Conservation (phyloP, 495 filamentous ascomycete species). For the Penicillium taxi region DNA sequence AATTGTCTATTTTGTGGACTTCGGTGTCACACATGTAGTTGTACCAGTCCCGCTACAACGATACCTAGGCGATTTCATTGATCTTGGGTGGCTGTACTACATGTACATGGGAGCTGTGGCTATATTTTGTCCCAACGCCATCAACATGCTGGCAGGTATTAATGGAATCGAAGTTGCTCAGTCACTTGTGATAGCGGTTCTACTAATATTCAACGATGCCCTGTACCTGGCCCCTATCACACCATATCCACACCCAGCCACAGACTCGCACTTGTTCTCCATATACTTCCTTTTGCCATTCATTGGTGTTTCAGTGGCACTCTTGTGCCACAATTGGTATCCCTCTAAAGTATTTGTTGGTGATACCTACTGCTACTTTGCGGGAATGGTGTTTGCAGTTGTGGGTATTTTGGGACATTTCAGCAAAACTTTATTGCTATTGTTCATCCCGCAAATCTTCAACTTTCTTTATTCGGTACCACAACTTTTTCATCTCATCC, state of each 20-base stretch:
- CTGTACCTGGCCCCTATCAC: slow-evolving; percentile 55
- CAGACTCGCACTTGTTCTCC: slow-evolving; percentile 90
- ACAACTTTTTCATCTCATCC: slow-evolving; percentile 81
- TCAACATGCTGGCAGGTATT: slow-evolving; percentile 96
- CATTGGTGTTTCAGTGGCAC: slow-evolving; percentile 79
- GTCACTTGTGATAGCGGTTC: slow-evolving; percentile 78
- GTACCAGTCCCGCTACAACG: slow-evolving; percentile 75
- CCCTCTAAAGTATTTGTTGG: slow-evolving; percentile 92
- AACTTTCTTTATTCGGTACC: slow-evolving; percentile 92
- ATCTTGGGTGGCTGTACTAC: slow-evolving; percentile 90
- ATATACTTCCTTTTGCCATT: slow-evolving; percentile 92
- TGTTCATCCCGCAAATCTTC: slow-evolving; percentile 90
- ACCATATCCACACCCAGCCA: slow-evolving; percentile 82
- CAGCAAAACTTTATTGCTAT: slow-evolving; percentile 86
- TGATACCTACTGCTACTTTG: slow-evolving; percentile 99
- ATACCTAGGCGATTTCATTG: slow-evolving; percentile 72
- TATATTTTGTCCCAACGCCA: slow-evolving; percentile 96
- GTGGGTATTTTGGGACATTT: slow-evolving; percentile 96
- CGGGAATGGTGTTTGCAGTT: slow-evolving; percentile 97
- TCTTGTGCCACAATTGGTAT: slow-evolving; percentile 92
- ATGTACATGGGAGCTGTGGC: slow-evolving; percentile 89
- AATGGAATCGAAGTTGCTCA: slow-evolving; percentile 97
- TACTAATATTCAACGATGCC: slow-evolving; percentile 84
- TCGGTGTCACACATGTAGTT: slow-evolving; percentile 91
- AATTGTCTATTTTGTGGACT: slow-evolving; percentile 96